Evolutionary conservation across 139 green algal genomes (phyloP).

Genomic region (Zygnema cylindricum): DNA sequence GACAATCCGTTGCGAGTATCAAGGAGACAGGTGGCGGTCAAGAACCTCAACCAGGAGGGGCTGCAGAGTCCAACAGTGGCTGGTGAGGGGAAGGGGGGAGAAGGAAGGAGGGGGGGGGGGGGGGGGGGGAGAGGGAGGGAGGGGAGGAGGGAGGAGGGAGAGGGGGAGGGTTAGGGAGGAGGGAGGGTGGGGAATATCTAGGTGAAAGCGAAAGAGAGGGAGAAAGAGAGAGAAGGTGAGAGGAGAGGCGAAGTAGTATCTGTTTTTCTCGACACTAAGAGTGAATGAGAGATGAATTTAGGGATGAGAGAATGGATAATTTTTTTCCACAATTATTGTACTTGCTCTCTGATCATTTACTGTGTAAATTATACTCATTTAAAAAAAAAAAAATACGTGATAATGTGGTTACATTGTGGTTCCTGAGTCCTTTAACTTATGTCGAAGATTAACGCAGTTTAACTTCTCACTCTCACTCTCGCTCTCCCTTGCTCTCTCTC

Average conservation of each 20-base stretch:
- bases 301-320: not conserved
- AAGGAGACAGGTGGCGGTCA: conserved; percentile 44
- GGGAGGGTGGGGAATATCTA: not conserved
- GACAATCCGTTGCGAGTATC: not conserved
- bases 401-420: too few species aligned
- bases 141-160: not conserved
- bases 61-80: conserved; percentile 51
- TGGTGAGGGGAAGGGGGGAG: conserved; percentile 23
- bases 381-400: too few species aligned
- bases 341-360: not conserved
- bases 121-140: not conserved
- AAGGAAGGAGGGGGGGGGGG: not conserved
- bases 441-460: too few species aligned
- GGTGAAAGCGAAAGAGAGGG: not conserved
- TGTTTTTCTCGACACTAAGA: too few species aligned
- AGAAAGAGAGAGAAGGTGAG: too few species aligned
- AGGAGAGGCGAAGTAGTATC: too few species aligned
- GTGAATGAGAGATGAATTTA: not conserved
- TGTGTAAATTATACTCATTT: too few species aligned
- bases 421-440: too few species aligned
- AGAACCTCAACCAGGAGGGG: conserved; percentile 51
- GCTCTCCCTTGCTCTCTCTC: too few species aligned
- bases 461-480: too few species aligned
- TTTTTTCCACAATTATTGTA: not conserved
- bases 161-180: not conserved